These are phyloP conservation scores for Alternaria sp. DNA, from an alignment of 2,329 filamentous ascomycete genomes.

Conservation along the genomic window DNA sequence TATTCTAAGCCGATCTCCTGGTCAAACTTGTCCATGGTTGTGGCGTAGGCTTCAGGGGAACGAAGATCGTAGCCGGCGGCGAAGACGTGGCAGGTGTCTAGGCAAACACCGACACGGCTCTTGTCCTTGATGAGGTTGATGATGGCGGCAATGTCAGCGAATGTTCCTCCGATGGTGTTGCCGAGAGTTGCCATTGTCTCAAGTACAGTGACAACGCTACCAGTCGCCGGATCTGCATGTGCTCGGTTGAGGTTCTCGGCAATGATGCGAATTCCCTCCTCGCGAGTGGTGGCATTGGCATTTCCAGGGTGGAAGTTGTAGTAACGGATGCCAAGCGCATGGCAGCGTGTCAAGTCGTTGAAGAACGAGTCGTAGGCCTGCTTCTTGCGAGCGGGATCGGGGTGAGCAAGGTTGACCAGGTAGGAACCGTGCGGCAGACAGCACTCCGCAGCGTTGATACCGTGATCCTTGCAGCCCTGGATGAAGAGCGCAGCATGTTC, in stretches of 20 bases:
- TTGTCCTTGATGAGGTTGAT: constrained; percentile 83
- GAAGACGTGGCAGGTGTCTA: constrained; percentile 97
- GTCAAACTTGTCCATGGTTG: constrained; percentile 79
- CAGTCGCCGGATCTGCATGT: constrained; percentile 70
- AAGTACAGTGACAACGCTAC: constrained; percentile 78
- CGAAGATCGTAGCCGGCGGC: constrained; percentile 91
- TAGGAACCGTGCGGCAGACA: constrained; percentile 93
- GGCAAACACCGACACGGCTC: constrained; percentile 84
- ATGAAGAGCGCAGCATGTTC: constrained; percentile 74
- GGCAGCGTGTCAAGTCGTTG: constrained; percentile 86
- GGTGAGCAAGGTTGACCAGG: constrained; percentile 91
- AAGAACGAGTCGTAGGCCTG: constrained; percentile 87
- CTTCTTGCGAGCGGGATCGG: constrained; percentile 76
- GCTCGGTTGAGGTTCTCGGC: constrained; percentile 82
- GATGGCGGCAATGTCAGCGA: constrained; percentile 85
- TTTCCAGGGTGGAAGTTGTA: constrained; percentile 99
- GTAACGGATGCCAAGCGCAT: constrained; percentile 82
- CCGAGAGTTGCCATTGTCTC: constrained; percentile 93
- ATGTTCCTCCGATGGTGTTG: constrained; percentile 83
- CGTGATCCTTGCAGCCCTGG: constrained; percentile 69
- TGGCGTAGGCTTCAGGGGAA: constrained; percentile 72
- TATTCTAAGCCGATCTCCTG: constrained; percentile 77
- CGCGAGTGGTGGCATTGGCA: constrained; percentile 68
- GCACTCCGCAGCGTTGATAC: constrained; percentile 75
- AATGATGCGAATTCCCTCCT: constrained; percentile 77